Conservation (phyloP, 2,329 filamentous ascomycete species). For the Trichophyton rubrum region DNA sequence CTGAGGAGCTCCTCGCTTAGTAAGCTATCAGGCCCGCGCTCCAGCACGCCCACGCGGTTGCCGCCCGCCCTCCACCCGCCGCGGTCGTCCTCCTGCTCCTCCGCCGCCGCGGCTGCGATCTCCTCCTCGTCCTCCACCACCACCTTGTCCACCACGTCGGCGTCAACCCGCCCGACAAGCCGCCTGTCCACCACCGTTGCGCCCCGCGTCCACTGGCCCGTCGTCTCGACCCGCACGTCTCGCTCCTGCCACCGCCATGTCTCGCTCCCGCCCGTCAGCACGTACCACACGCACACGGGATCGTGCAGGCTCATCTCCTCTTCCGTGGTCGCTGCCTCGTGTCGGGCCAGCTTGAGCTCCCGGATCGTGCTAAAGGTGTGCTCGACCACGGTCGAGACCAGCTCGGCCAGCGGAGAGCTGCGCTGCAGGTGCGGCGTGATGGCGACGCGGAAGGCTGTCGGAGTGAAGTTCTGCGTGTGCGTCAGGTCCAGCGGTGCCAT, state of each 20-base stretch:
- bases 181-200: slow-evolving; percentile 78
- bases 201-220: slow-evolving; percentile 87
- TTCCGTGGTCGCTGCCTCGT: slow-evolving; percentile 20
- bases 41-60: slow-evolving; percentile 67
- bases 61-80: slow-evolving; percentile 63
- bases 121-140: slow-evolving; percentile 44
- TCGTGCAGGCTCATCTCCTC: slow-evolving; percentile 57
- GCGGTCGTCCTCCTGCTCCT: slow-evolving; percentile 56
- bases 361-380: slow-evolving; percentile 59
- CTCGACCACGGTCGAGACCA: slow-evolving; percentile 60
- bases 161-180: slow-evolving; percentile 23
- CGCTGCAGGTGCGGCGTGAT: slow-evolving; percentile 45
- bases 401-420: slow-evolving; percentile 61
- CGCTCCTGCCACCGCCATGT: slow-evolving; percentile 40
- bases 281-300: slow-evolving; percentile 68
- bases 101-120: slow-evolving; percentile 32
- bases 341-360: slow-evolving; percentile 44
- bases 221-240: slow-evolving; percentile 80
- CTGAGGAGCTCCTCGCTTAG: background rate
- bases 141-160: slow-evolving; percentile 31
- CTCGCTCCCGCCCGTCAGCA: slow-evolving; percentile 41
- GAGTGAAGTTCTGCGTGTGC: slow-evolving; percentile 53
- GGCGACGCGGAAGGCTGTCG: slow-evolving; percentile 45
- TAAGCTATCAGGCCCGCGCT: slow-evolving; percentile 48
- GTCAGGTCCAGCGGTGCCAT: slow-evolving; percentile 71